phyloP scores from a whole-genome alignment of 768 basidiomycete genomes.

The Tulasnella sp. region DNA sequence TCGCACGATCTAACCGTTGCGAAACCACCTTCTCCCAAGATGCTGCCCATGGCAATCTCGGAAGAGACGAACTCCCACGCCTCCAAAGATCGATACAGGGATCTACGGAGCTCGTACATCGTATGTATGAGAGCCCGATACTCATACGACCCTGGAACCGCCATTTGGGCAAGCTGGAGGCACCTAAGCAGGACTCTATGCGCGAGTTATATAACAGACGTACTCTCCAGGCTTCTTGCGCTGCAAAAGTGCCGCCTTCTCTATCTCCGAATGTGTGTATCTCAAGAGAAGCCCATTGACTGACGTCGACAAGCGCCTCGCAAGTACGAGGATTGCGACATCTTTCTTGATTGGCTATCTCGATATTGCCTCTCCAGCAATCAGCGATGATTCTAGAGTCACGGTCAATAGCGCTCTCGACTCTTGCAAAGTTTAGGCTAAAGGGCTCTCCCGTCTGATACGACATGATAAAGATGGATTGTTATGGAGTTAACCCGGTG shows the following conservation, averaged over 20 bases:
- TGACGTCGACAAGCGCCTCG: neutral
- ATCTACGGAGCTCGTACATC: slow-evolving; percentile 1
- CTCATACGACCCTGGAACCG: neutral
- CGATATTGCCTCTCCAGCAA: slow-evolving; percentile 7
- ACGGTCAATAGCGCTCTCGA: neutral
- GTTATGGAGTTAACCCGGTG: neutral
- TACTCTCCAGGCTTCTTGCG: neutral
- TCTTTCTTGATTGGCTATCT: neutral
- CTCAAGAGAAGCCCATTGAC: neutral
- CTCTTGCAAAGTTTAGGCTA: neutral
- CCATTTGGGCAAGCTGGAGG: neutral
- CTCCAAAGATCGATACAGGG: neutral
- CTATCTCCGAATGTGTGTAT: neutral
- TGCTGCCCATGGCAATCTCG: neutral
- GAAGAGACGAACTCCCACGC: slow-evolving; percentile 7
- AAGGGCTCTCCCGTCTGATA: neutral
- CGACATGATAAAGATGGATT: neutral
- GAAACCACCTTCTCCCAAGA: neutral
- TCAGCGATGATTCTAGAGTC: neutral
- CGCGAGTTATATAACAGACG: neutral
- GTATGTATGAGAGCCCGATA: slow-evolving; percentile 12
- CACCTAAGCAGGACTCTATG: neutral
- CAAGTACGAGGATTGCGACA: neutral
- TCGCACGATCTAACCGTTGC: neutral
- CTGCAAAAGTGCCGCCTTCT: neutral